Conservation (phyloP, 768 basidiomycete genomes). For the Macrolepiota albuminosa region DNA sequence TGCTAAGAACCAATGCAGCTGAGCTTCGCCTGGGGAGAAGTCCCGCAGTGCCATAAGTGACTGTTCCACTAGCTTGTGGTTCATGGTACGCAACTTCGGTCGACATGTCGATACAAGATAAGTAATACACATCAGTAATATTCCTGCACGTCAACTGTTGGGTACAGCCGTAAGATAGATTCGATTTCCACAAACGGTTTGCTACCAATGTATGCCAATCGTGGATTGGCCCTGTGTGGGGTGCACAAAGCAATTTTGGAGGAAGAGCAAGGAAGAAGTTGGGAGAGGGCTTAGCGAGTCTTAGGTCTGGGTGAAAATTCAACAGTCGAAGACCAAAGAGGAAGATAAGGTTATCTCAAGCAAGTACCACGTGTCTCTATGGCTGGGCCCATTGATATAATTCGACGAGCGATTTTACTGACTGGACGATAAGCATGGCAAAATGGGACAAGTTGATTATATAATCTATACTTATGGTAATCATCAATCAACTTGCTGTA, state of each 20-base stretch:
- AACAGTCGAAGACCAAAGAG: background rate
- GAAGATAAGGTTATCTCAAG: background rate
- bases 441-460: background rate
- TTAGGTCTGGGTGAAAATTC: background rate
- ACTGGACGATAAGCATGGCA: slow-evolving; percentile 1
- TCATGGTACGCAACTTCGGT: background rate
- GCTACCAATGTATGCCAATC: background rate
- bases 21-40: background rate
- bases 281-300: background rate
- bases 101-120: background rate
- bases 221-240: background rate
- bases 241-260: background rate
- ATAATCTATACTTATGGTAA: background rate
- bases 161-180: background rate
- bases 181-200: background rate
- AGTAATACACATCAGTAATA: background rate
- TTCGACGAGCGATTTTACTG: background rate
- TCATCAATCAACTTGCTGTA: background rate
- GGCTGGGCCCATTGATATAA: background rate
- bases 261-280: background rate
- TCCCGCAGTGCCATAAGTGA: background rate
- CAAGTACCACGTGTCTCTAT: background rate
- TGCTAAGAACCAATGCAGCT: background rate
- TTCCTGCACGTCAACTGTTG: background rate
- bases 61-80: background rate